Percentiles rank a stretch among this genome's conserved stretches.
phyloP scores from a whole-genome alignment of 2,329 filamentous ascomycete genomes.

The Triangularia verruculosa region DNA sequence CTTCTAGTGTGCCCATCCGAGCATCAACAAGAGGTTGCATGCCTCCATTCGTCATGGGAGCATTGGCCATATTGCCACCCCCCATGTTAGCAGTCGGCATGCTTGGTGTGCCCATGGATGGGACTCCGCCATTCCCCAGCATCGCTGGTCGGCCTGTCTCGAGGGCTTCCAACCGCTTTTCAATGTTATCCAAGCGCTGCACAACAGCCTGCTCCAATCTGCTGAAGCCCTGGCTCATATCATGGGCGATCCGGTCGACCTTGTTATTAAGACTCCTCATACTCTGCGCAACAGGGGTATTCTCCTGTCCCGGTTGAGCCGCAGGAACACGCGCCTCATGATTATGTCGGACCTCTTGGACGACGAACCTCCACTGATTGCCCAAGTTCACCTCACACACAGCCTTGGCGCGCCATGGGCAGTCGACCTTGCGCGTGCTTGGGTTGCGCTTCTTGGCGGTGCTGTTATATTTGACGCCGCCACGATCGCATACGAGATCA shows the following conservation, averaged over 20 bases:
- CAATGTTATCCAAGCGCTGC: slow-evolving; percentile 54
- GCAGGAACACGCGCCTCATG: slow-evolving; percentile 57
- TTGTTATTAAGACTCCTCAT: slow-evolving; percentile 58
- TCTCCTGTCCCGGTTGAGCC: slow-evolving; percentile 54
- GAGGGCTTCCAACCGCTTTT: slow-evolving; percentile 35
- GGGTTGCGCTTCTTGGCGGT: slow-evolving; percentile 64
- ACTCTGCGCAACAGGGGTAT: slow-evolving; percentile 55
- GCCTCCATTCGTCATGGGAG: slow-evolving; percentile 27
- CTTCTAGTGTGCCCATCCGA: slow-evolving; percentile 30
- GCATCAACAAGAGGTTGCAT: slow-evolving; percentile 28
- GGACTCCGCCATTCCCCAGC: slow-evolving; percentile 26
- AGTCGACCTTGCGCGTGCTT: slow-evolving; percentile 62
- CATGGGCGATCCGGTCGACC: slow-evolving; percentile 57
- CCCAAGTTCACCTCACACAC: slow-evolving; percentile 61
- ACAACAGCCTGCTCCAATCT: slow-evolving; percentile 51
- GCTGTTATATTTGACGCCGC: slow-evolving; percentile 63
- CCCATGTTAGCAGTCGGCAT: slow-evolving; percentile 32
- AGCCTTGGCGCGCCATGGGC: slow-evolving; percentile 61
- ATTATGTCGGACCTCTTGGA: slow-evolving; percentile 60
- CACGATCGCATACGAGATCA: slow-evolving; percentile 61
- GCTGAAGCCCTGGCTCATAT: slow-evolving; percentile 51
- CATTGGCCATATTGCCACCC: slow-evolving; percentile 25
- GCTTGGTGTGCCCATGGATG: slow-evolving; percentile 26
- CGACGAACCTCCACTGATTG: slow-evolving; percentile 62
- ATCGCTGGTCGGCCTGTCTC: slow-evolving; percentile 23